These are phyloP conservation scores for Pichia paraexigua DNA, from an alignment of 805 yeast genomes.

Conservation along the genomic window DNA sequence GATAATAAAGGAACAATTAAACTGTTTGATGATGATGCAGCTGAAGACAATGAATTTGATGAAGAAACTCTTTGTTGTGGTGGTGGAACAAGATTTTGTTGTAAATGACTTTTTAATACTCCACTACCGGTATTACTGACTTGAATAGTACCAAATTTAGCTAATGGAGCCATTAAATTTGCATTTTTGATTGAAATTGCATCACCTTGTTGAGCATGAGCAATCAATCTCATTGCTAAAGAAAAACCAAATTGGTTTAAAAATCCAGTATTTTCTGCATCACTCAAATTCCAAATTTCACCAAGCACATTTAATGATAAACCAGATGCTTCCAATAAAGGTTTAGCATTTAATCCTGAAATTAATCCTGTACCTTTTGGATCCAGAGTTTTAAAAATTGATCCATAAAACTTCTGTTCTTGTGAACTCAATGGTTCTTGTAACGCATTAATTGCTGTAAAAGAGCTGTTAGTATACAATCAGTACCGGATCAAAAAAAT, in stretches of 20 bases:
- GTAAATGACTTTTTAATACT: conserved; percentile 8
- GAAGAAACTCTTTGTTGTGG: conserved; percentile 29
- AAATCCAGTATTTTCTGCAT: conserved; percentile 78
- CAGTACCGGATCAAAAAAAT: background rate
- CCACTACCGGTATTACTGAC: conserved; percentile 31
- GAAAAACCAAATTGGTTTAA: conserved; percentile 74
- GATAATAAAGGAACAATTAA: conserved; percentile 45
- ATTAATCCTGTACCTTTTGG: conserved; percentile 70
- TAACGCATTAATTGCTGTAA: conserved; percentile 13
- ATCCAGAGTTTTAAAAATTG: conserved; percentile 72
- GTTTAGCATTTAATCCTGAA: conserved; percentile 80
- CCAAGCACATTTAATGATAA: conserved; percentile 72
- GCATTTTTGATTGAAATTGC: conserved; percentile 46
- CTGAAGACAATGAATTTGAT: conserved; percentile 23
- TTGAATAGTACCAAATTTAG: conserved; percentile 42
- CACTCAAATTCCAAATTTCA: conserved; percentile 94
- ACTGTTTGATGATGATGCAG: conserved; percentile 19
- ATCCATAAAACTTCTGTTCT: conserved; percentile 68
- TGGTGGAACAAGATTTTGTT: conserved; percentile 9
- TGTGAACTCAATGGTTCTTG: conserved; percentile 49
- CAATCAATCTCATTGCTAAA: conserved; percentile 81
- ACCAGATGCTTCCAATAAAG: conserved; percentile 79
- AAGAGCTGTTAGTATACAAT: background rate
- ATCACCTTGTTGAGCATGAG: conserved; percentile 73
- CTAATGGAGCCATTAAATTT: conserved; percentile 50